Base-by-base conservation (phyloP, 306 rosid genomes). In the Abrus precatorius region DNA sequence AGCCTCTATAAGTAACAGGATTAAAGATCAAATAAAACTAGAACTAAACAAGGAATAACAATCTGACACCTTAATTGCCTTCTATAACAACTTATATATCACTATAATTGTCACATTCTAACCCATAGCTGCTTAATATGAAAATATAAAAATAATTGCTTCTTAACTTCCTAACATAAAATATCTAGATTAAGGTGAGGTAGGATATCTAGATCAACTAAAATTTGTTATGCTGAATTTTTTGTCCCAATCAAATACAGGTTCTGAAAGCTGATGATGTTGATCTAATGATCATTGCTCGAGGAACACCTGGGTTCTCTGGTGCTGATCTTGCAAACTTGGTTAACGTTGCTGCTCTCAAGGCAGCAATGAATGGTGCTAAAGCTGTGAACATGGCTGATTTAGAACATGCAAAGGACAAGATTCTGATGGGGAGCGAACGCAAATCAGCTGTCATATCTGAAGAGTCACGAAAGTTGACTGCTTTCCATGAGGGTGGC, bases 281-380 rank as follows among this genome's bases (percentile, higher is more conserved):
- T 54, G 94, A 94, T 83, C 60, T 87, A 85, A 85, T 75, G 89
- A 83, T 90, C 66, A 81, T 94, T 79, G 98, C 97, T 30, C 83
- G 97, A 69, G 98, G 94, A 80, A 94, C 98, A 43, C 90, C 94
- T 3, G 95, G 97, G 47, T 94, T 92, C 84, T 92, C 97, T 0
- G 98, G 98, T 44, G 98, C 98, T 10, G 98, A 94, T 56, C 95
- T 94, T 64, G 94, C 98, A 5, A 94, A 94, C 85, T 81, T 94
- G 76, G 82, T 94, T 68, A 92, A 94, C 34, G 83, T 94, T 28
- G 97, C 94, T 69, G 98, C 98, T 38, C 81, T 92, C 43, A 90
- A 90, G 90, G 95, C 97, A 50, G 98, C 98, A n/a, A 94, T 90
- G 92, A 92, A 94, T n/a, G 98, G 95, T 62, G 92, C 94, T 52